These are phyloP conservation scores for Chrysopogon serrulatus DNA, from an alignment of 176 grass and related monocot genomes.

Conservation along the genomic window DNA sequence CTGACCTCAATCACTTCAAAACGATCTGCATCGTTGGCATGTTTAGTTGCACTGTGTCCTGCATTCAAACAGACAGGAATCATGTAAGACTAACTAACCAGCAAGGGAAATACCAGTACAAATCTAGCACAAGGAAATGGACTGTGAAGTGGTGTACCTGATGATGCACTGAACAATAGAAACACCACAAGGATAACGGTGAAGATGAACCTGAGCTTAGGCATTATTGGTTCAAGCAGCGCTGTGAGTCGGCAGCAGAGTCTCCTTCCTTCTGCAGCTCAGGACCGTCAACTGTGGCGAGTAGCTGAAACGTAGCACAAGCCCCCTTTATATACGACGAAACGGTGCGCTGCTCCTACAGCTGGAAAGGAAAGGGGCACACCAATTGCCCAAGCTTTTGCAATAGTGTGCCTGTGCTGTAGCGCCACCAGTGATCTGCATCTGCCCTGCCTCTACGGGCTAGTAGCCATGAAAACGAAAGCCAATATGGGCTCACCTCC, in stretches of 20 bases:
- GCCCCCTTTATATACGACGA: conserved; percentile 7
- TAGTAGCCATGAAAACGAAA: conserved; percentile 6
- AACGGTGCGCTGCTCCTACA: neutral
- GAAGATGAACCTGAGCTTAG: conserved; percentile 1
- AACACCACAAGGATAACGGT: conserved; percentile 13
- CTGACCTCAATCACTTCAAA: conserved; percentile 19
- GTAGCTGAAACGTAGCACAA: neutral
- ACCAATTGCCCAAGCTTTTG: neutral
- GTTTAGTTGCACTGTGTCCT: neutral
- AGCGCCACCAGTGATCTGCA: conserved; percentile 7
- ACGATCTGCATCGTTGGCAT: neutral
- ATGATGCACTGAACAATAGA: conserved; percentile 16
- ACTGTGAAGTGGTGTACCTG: conserved; percentile 5
- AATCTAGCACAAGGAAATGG: neutral
- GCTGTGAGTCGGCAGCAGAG: neutral
- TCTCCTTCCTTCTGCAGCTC: neutral
- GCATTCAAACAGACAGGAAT: neutral
- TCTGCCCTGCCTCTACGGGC: neutral
- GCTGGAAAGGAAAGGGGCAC: conserved; percentile 17
- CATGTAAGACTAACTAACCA: neutral
- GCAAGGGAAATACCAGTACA: neutral
- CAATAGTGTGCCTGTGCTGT: conserved; percentile 3
- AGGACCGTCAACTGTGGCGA: neutral
- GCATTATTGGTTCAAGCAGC: neutral
- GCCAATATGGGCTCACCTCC: neutral